Base-by-base conservation (phyloP, 805 yeast genomes). In the Lipomyces kockii region DNA sequence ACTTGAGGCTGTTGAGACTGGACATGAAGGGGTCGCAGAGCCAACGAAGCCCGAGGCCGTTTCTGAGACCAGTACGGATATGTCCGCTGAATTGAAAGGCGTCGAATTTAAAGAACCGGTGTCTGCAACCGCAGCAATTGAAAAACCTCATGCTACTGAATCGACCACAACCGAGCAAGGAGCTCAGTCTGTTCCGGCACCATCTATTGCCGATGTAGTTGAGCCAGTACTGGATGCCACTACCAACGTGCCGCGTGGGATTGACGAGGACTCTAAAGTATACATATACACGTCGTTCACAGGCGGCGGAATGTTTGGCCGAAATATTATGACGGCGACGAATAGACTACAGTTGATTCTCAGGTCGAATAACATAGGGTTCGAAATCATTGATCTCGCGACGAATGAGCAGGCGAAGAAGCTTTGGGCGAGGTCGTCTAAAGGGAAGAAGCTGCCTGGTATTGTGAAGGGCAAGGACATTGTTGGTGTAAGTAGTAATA, bases 351-450 rank as follows among this genome's bases (percentile, higher is more conserved):
- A 84, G 12, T 89, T 92, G 0, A 90, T 92, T 63, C 82, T 92
- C 62, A 84, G 86, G 52, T 97, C 93, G 3, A 90, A 92, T 76
- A 84, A 86, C 59, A 80, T 92, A 61, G 82, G 85, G 66, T 90
- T 86, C 76, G 84, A 85, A 37, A 84, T 86, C 75, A 86, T 90
- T 66, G 98, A 92, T 76, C 79, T 92, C 62, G 97, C 97, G 5
- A 91, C 97, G 0, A 96, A 92, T 76, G 92, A 87, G 61, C 89
- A 87, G 68, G 97, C 97, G 17, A 87, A 92, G 77, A 85, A 86
- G 73, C 84, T 91, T 34, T 92, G 97, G 97, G 86, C 86, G 74
- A 84, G 95, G 72, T 85, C 85, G 74, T 82, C 90, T 20, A 82
- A 82, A 35, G 97, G 96, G 2, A 87, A 89, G 72, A 81, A 86